Percentiles rank a stretch among this genome's conserved stretches.
Conservation (phyloP, 106 monocot genomes). For the Amphibolis antarctica region DNA sequence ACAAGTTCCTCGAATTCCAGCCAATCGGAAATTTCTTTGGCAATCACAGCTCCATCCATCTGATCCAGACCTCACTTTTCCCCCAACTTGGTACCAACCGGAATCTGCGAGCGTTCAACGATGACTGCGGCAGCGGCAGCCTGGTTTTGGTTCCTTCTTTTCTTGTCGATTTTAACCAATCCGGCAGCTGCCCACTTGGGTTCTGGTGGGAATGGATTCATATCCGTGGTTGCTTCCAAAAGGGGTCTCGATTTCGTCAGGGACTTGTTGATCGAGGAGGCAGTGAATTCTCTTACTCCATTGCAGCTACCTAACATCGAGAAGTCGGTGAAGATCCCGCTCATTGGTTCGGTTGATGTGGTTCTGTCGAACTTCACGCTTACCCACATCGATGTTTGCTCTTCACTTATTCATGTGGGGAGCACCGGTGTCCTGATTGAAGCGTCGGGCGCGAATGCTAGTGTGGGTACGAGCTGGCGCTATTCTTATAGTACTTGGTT, state of each 20-base stretch:
- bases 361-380: constrained; percentile 46
- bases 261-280: constrained; percentile 50
- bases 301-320: constrained; percentile 50
- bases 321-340: constrained; percentile 46
- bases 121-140: too few species aligned
- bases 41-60: not conserved
- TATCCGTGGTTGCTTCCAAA: constrained; percentile 48
- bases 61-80: not conserved
- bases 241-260: constrained; percentile 68
- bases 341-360: constrained; percentile 44
- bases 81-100: not conserved
- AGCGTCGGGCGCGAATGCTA: constrained; percentile 33
- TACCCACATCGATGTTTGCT: constrained; percentile 27
- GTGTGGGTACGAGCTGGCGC: constrained; percentile 41
- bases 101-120: too few species aligned
- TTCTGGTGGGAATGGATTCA: constrained; percentile 18
- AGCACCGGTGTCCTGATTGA: constrained; percentile 43
- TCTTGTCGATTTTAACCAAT: constrained; percentile 13
- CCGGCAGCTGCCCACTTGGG: constrained; percentile 9
- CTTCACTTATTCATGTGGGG: constrained; percentile 37
- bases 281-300: constrained; percentile 30
- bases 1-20: too few species aligned
- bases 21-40: too few species aligned
- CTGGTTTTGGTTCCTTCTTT: constrained; percentile 3
- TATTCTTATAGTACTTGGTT: constrained; percentile 56